Evolutionary conservation across 306 rosid genomes (phyloP).

Genomic region (Quercus mongolica): DNA sequence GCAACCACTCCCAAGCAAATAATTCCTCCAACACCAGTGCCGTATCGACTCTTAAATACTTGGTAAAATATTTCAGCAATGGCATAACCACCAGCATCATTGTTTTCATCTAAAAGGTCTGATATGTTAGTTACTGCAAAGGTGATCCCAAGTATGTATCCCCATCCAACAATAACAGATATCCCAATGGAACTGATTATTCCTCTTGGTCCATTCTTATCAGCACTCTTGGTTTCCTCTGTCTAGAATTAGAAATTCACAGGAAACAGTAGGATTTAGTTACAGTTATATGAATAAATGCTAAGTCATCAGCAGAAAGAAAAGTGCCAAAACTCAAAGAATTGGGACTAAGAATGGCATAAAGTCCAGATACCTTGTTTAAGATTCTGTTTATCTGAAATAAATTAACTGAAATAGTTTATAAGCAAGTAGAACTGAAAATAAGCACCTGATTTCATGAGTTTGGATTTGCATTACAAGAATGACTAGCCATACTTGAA

Average conservation of each 20-base stretch:
- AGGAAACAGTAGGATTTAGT: constrained; percentile 13
- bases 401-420: background rate
- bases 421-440: background rate
- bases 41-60: constrained; percentile 86
- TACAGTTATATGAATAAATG: constrained; percentile 21
- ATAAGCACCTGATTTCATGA: background rate
- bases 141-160: constrained; percentile 85
- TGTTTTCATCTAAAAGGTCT: constrained; percentile 65
- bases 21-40: constrained; percentile 90
- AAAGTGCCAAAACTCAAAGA: constrained; percentile 3
- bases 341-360: background rate
- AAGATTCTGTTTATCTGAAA: background rate
- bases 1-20: constrained; percentile 82
- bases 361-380: background rate
- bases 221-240: constrained; percentile 93
- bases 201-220: constrained; percentile 91
- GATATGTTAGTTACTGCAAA: constrained; percentile 75
- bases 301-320: constrained; percentile 7
- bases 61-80: constrained; percentile 88
- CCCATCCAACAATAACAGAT: constrained; percentile 87
- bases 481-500: background rate
- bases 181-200: constrained; percentile 89
- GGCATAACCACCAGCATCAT: constrained; percentile 95
- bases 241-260: constrained; percentile 49
- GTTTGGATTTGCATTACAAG: background rate